A percentile compares a stretch with the other conserved stretches of the same genome.
phyloP scores from a whole-genome alignment of 2,329 filamentous ascomycete genomes.

The Stachybotrys chartarum region DNA sequence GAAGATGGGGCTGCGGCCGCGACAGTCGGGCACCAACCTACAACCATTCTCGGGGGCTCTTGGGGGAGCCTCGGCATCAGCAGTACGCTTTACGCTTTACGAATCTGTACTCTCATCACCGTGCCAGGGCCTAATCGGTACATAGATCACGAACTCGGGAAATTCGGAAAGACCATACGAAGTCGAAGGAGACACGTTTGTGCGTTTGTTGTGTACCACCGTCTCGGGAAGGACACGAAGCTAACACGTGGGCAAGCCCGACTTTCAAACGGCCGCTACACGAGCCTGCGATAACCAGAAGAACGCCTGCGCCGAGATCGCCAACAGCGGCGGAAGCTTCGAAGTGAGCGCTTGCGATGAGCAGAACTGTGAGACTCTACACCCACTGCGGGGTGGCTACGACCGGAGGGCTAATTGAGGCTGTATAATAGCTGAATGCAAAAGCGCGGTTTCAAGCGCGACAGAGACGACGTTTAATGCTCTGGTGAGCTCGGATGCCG shows the following conservation, averaged over 20 bases:
- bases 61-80: constrained; percentile 27
- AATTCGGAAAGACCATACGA: constrained; percentile 32
- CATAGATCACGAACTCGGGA: constrained; percentile 31
- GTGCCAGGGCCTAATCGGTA: neutral
- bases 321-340: constrained; percentile 28
- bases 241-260: constrained; percentile 19
- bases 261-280: constrained; percentile 33
- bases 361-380: constrained; percentile 31
- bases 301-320: constrained; percentile 35
- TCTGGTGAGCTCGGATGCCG: constrained; percentile 30
- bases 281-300: constrained; percentile 42
- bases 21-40: constrained; percentile 25
- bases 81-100: constrained; percentile 22
- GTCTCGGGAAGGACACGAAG: neutral
- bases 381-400: neutral
- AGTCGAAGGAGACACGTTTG: constrained; percentile 37
- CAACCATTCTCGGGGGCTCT: constrained; percentile 33
- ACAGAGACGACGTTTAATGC: constrained; percentile 11
- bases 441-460: constrained; percentile 11
- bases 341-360: constrained; percentile 36
- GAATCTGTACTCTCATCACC: neutral
- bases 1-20: constrained; percentile 25
- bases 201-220: constrained; percentile 14
- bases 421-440: constrained; percentile 29
- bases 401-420: neutral